These are phyloP conservation scores for Vitis riparia DNA, from an alignment of 164 flowering plant species.

Conservation along the genomic window DNA sequence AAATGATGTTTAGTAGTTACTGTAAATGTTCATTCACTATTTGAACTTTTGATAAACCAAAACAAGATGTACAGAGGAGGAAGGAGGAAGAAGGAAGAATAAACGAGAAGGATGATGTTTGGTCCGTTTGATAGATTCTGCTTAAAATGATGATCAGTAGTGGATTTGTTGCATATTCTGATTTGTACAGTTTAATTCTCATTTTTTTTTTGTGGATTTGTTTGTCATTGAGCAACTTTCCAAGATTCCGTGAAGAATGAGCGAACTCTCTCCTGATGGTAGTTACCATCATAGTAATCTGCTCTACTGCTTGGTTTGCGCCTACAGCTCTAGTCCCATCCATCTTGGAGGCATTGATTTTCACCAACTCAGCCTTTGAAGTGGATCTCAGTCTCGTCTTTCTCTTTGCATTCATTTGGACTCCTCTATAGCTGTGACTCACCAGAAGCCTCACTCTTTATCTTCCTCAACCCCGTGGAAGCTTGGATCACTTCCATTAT, in stretches of 20 bases:
- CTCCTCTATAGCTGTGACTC: slow-evolving; percentile 66
- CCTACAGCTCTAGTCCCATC: slow-evolving; percentile 8
- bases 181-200: too few relatives aligned
- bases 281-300: neutral
- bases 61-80: too few relatives aligned
- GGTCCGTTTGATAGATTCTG: too few relatives aligned
- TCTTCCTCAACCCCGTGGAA: slow-evolving; percentile 14
- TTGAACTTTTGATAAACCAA: too few relatives aligned
- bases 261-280: slow-evolving; percentile 11
- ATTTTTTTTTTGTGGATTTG: too few relatives aligned
- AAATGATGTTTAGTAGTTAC: too few relatives aligned
- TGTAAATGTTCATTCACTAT: too few relatives aligned
- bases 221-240: neutral
- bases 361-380: slow-evolving; percentile 12
- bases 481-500: slow-evolving; percentile 15
- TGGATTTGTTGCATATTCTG: too few relatives aligned
- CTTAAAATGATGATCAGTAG: too few relatives aligned
- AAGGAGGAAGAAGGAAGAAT: too few relatives aligned
- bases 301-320: slow-evolving; percentile 12
- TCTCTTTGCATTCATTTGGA: slow-evolving; percentile 18
- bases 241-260: slow-evolving; percentile 11
- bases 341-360: slow-evolving; percentile 8
- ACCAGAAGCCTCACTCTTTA: slow-evolving; percentile 22
- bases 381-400: slow-evolving; percentile 18
- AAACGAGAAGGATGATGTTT: too few relatives aligned